Evolutionary conservation across 208 protist genomes (phyloP), one percentile per base, ranked within the genome.

Genomic region (Crithidia mellificae): DNA sequence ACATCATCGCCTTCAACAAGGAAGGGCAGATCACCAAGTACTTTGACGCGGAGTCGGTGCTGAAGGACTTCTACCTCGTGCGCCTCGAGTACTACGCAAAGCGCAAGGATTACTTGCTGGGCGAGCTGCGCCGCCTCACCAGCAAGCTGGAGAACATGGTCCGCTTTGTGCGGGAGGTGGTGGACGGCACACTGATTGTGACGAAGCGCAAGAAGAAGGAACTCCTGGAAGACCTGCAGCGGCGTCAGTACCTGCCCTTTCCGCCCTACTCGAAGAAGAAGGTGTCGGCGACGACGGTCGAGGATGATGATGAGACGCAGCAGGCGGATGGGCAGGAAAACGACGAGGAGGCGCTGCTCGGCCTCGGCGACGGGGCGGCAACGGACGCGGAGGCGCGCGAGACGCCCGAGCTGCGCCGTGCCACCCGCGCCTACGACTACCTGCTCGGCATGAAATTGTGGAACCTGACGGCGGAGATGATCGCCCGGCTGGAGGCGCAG

Each of bases 1-100:
- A 99, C 84, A 99, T 99, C 86, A 94, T 98, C 50, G 85, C 98
- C 25, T 99, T 99, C 78, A 95, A 99, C 76, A 74, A 81, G 34
- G 77, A 99, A 14, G 93, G 93, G 6, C 79, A 94, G 52, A 97
- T 99, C 54, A 94, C 80, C 20, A 96, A 98, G 74, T 99, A 99
- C 71, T 74, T 66, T 17, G 90, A 95, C 58, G 88, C 92, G 34
- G 82, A 93, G 52, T 84, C 97, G 9, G 92, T 99, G n/a, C 65
- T 99, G 6, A 77, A 94, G 46, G 93, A 98, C 19, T 99, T 99
- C 77, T 99, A 96, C 77, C 53, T 81, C 3, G 41, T 99, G 12
- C 91, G 99, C 55, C 77, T 99, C 3, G 79, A 97, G 41, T 95
- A 83, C 74, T 99, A 99, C 84, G 74, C 90, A 32, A 97, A 96